A percentile compares a stretch with the other conserved stretches of the same genome.
Conservation (phyloP, 352 stramenopile species). For the Globisporangium splendens region DNA sequence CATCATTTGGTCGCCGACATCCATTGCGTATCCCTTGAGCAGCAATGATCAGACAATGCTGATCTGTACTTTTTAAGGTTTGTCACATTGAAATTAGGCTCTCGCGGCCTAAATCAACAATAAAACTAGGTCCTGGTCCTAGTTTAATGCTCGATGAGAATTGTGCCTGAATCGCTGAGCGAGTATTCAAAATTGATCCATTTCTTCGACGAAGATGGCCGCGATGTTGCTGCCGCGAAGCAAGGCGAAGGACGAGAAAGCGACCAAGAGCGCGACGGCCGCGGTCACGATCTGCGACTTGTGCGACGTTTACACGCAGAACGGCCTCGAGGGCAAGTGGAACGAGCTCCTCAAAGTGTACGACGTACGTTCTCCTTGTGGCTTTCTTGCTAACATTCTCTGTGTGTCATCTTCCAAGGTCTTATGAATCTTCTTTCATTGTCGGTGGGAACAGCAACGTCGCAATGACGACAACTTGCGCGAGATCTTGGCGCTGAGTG, state of each 20-base stretch:
- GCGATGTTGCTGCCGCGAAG: slow-evolving; percentile 15
- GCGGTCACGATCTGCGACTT: slow-evolving; percentile 41
- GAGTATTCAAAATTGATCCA: background rate
- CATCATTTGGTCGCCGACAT: slow-evolving; percentile 89
- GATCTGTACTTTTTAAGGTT: too few species aligned
- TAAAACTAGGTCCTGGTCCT: background rate
- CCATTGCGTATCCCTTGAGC: slow-evolving; percentile 24
- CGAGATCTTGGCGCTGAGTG: slow-evolving; percentile 74
- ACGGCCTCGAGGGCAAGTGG: slow-evolving; percentile 63
- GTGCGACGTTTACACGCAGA: slow-evolving; percentile 67
- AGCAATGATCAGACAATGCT: background rate
- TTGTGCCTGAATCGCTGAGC: background rate
- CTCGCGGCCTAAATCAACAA: background rate
- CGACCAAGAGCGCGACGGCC: slow-evolving; percentile 12
- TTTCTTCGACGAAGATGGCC: background rate
- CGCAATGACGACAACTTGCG: slow-evolving; percentile 70
- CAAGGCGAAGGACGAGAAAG: slow-evolving; percentile 28
- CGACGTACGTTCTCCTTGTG: slow-evolving; percentile 39
- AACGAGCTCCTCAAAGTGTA: slow-evolving; percentile 63
- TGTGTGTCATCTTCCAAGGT: background rate
- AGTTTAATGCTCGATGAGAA: background rate
- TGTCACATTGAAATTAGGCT: too few species aligned
- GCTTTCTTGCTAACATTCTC: slow-evolving; percentile 5
- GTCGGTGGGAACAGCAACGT: slow-evolving; percentile 41
- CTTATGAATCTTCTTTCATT: background rate